These are phyloP conservation scores for Adansonia gregorii DNA, from an alignment of 441 rosid genomes.

Conservation along the genomic window DNA sequence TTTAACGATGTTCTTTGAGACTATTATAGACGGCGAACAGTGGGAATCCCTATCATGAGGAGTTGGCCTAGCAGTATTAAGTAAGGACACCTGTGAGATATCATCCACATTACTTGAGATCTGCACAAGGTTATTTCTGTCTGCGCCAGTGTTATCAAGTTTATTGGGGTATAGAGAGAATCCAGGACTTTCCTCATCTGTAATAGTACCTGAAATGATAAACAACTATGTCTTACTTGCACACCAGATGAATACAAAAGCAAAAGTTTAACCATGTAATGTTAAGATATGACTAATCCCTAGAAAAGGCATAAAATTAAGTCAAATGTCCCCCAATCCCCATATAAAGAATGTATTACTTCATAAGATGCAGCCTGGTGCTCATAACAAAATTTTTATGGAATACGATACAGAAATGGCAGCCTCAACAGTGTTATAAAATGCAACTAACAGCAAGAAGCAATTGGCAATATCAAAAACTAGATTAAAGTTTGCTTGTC, in stretches of 20 bases:
- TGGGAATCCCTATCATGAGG: constrained; percentile 49
- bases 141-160: constrained; percentile 49
- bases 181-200: constrained; percentile 55
- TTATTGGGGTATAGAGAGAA: constrained; percentile 59
- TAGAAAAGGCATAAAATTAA: constrained; percentile 5
- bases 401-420: background rate
- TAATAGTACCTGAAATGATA: constrained; percentile 39
- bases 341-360: background rate
- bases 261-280: background rate
- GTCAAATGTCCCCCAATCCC: background rate
- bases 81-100: constrained; percentile 45
- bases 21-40: constrained; percentile 46
- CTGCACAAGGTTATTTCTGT: constrained; percentile 45
- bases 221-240: constrained; percentile 26
- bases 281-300: constrained; percentile 13
- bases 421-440: constrained; percentile 6
- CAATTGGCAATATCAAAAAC: background rate
- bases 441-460: constrained; percentile 9
- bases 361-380: background rate
- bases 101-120: constrained; percentile 47
- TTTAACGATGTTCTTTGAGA: constrained; percentile 41
- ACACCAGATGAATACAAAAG: constrained; percentile 19
- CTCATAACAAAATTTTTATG: constrained; percentile 15
- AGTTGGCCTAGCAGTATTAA: constrained; percentile 39
- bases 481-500: background rate